phyloP scores from a whole-genome alignment of 345 rosid genomes.

The Heritiera littoralis region DNA sequence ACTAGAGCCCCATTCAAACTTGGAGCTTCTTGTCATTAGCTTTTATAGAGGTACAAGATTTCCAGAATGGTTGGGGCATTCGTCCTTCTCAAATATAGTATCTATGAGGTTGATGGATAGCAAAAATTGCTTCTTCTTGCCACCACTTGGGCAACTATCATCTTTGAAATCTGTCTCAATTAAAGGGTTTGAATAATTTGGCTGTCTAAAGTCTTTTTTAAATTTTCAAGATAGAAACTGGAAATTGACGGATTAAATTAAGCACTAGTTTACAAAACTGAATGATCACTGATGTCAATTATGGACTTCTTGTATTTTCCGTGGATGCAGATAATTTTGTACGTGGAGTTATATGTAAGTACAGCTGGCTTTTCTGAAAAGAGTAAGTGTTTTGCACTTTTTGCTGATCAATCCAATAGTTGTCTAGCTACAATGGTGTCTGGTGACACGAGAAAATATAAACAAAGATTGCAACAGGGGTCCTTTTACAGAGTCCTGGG shows the following conservation, averaged over 20 bases:
- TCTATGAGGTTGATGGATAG: too few relatives aligned
- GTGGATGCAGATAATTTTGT: constrained; percentile 64
- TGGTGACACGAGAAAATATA: neutral
- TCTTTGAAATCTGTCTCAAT: too few relatives aligned
- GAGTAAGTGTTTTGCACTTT: neutral
- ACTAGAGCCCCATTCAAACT: too few relatives aligned
- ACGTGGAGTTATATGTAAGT: constrained; percentile 88
- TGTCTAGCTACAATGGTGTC: neutral
- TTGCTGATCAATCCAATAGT: neutral
- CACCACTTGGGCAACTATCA: too few relatives aligned
- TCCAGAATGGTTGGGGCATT: too few relatives aligned
- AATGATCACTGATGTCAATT: constrained; percentile 1
- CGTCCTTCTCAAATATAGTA: too few relatives aligned
- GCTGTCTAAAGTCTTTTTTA: neutral
- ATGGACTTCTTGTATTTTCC: constrained; percentile 6
- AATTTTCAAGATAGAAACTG: neutral
- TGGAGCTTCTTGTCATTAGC: too few relatives aligned
- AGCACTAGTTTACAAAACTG: constrained; percentile 2
- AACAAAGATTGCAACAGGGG: neutral
- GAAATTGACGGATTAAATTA: constrained; percentile 3
- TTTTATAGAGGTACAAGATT: too few relatives aligned
- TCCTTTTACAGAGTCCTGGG: neutral
- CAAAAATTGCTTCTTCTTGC: too few relatives aligned
- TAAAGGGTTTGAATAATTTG: neutral
- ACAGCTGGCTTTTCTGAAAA: constrained; percentile 29